phyloP scores from a whole-genome alignment of 2,329 filamentous ascomycete species.

The Ceratocystis smalleyi region DNA sequence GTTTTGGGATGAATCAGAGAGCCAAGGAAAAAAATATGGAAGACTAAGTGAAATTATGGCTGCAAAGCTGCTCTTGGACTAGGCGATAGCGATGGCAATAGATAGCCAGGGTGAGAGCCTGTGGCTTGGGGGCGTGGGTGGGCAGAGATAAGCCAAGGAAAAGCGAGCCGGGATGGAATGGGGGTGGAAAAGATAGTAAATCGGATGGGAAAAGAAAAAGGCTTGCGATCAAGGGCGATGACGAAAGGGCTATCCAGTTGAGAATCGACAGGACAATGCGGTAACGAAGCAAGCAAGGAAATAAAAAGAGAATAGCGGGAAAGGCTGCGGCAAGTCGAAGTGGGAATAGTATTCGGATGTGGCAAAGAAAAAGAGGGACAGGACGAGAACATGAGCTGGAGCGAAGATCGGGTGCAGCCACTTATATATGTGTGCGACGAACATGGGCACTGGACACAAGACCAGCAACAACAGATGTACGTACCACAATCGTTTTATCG shows the following conservation, averaged over 20 bases:
- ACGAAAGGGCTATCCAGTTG: neutral
- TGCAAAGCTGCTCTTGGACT: neutral
- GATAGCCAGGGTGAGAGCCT: neutral
- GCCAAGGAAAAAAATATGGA: neutral
- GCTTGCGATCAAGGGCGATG: neutral
- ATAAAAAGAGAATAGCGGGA: neutral
- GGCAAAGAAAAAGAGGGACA: neutral
- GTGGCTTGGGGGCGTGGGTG: neutral
- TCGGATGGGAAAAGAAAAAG: neutral
- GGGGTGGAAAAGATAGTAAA: neutral
- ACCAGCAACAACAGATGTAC: neutral
- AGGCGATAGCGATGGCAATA: neutral
- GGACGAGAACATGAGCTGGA: neutral
- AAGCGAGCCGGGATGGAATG: neutral
- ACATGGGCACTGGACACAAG: neutral
- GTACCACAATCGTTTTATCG: neutral
- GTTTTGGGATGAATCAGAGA: slow-evolving; percentile 1
- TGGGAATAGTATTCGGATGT: neutral
- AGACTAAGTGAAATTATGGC: neutral
- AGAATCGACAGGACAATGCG: neutral
- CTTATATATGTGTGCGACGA: neutral
- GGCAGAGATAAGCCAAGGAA: neutral
- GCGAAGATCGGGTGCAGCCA: neutral
- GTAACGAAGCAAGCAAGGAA: neutral
- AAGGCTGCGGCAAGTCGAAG: too few relatives aligned